phyloP scores from a whole-genome alignment of 2,329 filamentous ascomycete species.

The Cercospora nicotianae region DNA sequence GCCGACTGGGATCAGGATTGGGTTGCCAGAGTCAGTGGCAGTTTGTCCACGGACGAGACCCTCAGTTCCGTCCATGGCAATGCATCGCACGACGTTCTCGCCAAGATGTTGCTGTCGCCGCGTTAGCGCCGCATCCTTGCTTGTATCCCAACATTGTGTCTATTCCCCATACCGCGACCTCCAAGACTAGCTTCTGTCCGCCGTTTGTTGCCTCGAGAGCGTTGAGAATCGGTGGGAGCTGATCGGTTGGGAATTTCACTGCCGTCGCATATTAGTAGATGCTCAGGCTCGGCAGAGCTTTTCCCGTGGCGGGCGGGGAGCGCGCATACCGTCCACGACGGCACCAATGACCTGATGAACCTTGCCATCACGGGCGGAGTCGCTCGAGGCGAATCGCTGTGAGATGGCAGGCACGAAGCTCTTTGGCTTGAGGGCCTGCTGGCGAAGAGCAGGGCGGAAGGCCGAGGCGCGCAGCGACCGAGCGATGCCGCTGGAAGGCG shows the following conservation, averaged over 20 bases:
- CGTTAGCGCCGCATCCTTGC: constrained; percentile 31
- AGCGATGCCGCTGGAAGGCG: constrained; percentile 61
- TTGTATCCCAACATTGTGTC: constrained; percentile 16
- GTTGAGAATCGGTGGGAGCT: constrained; percentile 96
- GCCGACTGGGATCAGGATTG: constrained; percentile 96
- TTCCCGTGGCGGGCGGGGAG: constrained; percentile 19
- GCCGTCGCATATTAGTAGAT: constrained; percentile 36
- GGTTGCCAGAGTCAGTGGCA: constrained; percentile 83
- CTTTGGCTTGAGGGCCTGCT: constrained; percentile 59
- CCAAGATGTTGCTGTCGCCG: constrained; percentile 88
- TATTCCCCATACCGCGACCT: constrained; percentile 77
- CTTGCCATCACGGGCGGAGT: constrained; percentile 60
- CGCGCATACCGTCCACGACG: constrained; percentile 88
- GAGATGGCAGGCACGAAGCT: constrained; percentile 59
- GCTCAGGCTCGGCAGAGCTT: constrained; percentile 26
- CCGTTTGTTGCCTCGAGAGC: constrained; percentile 89
- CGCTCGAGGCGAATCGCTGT: constrained; percentile 63
- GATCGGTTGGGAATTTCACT: constrained; percentile 96
- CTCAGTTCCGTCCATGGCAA: constrained; percentile 99
- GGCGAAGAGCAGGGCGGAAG: constrained; percentile 58
- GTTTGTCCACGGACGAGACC: constrained; percentile 93
- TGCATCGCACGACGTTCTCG: constrained; percentile 98
- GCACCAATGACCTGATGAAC: constrained; percentile 91
- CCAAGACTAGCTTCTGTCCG: constrained; percentile 90
- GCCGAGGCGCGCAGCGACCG: constrained; percentile 63